These are phyloP conservation scores for Tolypocladium ophioglossoides DNA, from an alignment of 2,329 filamentous ascomycete genomes.

Conservation along the genomic window DNA sequence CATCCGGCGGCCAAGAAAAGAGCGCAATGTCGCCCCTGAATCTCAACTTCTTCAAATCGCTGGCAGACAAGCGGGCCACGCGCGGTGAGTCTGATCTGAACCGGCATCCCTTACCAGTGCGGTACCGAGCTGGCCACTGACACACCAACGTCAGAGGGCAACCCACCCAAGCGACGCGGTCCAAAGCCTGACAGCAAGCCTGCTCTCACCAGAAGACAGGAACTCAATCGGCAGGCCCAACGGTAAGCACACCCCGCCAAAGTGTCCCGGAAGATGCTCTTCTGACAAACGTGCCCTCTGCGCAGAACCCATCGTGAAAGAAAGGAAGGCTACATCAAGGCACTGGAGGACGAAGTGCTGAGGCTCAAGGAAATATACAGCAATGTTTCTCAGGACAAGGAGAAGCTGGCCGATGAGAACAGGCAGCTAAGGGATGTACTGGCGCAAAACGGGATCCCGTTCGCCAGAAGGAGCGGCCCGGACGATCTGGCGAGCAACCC, in stretches of 20 bases:
- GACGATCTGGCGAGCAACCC: conserved; percentile 36
- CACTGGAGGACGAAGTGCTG: conserved; percentile 82
- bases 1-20: conserved; percentile 22
- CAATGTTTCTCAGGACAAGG: conserved; percentile 63
- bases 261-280: background rate
- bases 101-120: background rate
- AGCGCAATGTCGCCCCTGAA: conserved; percentile 35
- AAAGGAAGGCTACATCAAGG: conserved; percentile 93
- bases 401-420: conserved; percentile 70
- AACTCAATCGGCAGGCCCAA: conserved; percentile 91
- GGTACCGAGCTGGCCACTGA: conserved; percentile 1
- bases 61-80: conserved; percentile 66
- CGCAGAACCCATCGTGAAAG: conserved; percentile 86
- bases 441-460: conserved; percentile 39
- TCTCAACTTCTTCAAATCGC: conserved; percentile 53
- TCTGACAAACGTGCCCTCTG: background rate
- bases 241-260: conserved; percentile 44
- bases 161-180: conserved; percentile 77
- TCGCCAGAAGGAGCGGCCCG: conserved; percentile 12
- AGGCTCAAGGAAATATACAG: conserved; percentile 79
- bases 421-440: conserved; percentile 53
- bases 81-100: conserved; percentile 41
- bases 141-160: conserved; percentile 53
- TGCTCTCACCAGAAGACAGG: conserved; percentile 81
- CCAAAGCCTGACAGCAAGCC: conserved; percentile 96